These are phyloP conservation scores for Cercis canadensis DNA, from an alignment of 306 rosid species.

Conservation along the genomic window DNA sequence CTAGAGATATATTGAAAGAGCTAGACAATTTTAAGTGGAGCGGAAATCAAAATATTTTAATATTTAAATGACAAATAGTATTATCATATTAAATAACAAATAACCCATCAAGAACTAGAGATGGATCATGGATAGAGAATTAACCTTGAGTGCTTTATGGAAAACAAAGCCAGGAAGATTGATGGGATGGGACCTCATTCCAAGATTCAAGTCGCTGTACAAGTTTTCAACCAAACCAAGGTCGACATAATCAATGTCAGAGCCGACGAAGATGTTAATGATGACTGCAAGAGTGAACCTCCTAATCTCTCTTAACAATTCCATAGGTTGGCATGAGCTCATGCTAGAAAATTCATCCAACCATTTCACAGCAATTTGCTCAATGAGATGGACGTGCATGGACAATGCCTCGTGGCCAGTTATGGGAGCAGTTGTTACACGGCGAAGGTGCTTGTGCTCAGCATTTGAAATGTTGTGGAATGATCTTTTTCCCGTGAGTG, in stretches of 20 bases:
- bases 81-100: too few relatives aligned
- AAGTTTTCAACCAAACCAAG: slow-evolving; percentile 48
- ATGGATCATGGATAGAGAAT: too few relatives aligned
- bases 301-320: slow-evolving; percentile 63
- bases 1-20: too few relatives aligned
- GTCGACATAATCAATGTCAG: slow-evolving; percentile 35
- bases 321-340: slow-evolving; percentile 32
- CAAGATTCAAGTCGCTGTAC: slow-evolving; percentile 53
- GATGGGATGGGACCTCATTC: slow-evolving; percentile 65
- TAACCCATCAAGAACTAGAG: too few relatives aligned
- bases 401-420: slow-evolving; percentile 65
- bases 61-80: too few relatives aligned
- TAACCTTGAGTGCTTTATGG: slow-evolving; percentile 72
- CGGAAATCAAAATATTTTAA: too few relatives aligned
- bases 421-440: slow-evolving; percentile 63
- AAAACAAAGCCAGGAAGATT: slow-evolving; percentile 77
- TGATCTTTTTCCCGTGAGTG: slow-evolving; percentile 48
- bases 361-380: slow-evolving; percentile 26
- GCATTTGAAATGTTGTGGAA: slow-evolving; percentile 47
- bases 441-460: slow-evolving; percentile 73
- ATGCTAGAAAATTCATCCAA: slow-evolving; percentile 47
- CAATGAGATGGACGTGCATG: slow-evolving; percentile 46
- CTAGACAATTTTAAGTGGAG: too few relatives aligned
- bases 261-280: slow-evolving; percentile 61
- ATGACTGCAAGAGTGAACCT: slow-evolving; percentile 62